phyloP scores from a whole-genome alignment of 2,329 filamentous ascomycete genomes.

The Metarhizium humberi region DNA sequence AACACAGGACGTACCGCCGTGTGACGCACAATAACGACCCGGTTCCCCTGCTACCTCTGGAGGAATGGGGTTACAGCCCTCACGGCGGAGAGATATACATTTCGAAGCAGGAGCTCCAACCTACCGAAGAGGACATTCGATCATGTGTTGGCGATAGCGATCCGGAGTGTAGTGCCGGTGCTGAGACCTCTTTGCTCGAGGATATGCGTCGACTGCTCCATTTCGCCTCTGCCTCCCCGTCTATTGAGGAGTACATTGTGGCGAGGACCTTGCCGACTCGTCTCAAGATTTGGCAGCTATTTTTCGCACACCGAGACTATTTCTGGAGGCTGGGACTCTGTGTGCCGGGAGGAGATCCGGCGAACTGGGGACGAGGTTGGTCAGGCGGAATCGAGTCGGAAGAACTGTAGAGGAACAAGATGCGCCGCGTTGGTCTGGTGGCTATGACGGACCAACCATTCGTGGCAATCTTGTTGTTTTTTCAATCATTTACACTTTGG shows the following conservation, averaged over 20 bases:
- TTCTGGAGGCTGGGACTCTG: constrained; percentile 92
- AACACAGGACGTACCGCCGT: constrained; percentile 51
- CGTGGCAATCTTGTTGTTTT: neutral
- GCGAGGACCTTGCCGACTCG: constrained; percentile 44
- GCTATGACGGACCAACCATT: neutral
- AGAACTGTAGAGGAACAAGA: constrained; percentile 28
- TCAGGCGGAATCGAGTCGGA: constrained; percentile 7
- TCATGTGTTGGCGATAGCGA: constrained; percentile 67
- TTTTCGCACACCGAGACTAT: constrained; percentile 93
- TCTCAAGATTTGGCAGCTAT: constrained; percentile 79
- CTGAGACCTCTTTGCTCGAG: constrained; percentile 27
- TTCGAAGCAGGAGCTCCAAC: constrained; percentile 58
- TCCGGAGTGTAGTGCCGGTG: constrained; percentile 58
- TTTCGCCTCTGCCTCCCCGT: constrained; percentile 14
- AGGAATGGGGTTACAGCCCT: constrained; percentile 79
- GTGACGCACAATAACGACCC: constrained; percentile 84
- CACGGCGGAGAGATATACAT: constrained; percentile 89
- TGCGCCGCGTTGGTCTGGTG: neutral
- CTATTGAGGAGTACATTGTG: constrained; percentile 14
- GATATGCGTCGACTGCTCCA: constrained; percentile 15
- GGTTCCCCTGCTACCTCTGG: constrained; percentile 74
- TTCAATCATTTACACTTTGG: neutral
- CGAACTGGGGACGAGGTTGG: constrained; percentile 45
- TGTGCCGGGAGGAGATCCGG: constrained; percentile 67
- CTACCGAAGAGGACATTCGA: constrained; percentile 57